Base-by-base conservation (phyloP, 495 filamentous ascomycete genomes). In the Hypoxylon crocopeplum region DNA sequence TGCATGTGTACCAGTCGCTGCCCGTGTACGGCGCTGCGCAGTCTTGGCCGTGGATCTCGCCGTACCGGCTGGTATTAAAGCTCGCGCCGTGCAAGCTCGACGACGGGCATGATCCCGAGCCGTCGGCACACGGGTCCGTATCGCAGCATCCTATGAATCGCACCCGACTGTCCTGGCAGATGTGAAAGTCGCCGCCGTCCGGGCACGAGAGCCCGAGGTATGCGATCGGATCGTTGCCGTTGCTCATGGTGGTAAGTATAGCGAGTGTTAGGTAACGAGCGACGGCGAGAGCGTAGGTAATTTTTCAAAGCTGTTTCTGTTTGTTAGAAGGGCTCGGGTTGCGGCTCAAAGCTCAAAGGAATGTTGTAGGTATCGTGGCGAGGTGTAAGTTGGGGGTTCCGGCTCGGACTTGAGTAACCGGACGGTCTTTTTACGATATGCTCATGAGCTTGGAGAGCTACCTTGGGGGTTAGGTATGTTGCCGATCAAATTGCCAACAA, bases 111-210 rank as follows among this genome's bases (percentile, higher is more conserved):
- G 25, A 19, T 5, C 70, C 56, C n/a, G 29, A 25, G 2, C 55
- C 54, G n/a, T 66, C 63, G 7, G 59, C 54, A n/a, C 73, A 75
- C 5, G 73, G 73, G 29, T 75, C 36, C 47, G 47, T 49, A 30
- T 55, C 67, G 51, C 73, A 75, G 51, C 73, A 75, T 0, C 73
- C 73, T 7, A 75, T 0, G 34, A 74, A 75, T 11, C 61, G 19
- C 22, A 45, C 17, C 1, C 19, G 17, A 12, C 36, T 55, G n/a
- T 65, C 48, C 5, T 62, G 33, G 52, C 73, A 75, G 24, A 69
- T 62, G 63, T 74, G 69, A 40, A 69, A 68, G 5, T 17, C 15
- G 34, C 68, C 69, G 8, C 59, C 66, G 0, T 2, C 41, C 1
- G 65, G 66, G 45, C 72, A 75, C 12, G 63, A 52, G 1, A 71